Evolutionary conservation across 306 rosid genomes (phyloP).

Genomic region (Gastrolobium villosum): DNA sequence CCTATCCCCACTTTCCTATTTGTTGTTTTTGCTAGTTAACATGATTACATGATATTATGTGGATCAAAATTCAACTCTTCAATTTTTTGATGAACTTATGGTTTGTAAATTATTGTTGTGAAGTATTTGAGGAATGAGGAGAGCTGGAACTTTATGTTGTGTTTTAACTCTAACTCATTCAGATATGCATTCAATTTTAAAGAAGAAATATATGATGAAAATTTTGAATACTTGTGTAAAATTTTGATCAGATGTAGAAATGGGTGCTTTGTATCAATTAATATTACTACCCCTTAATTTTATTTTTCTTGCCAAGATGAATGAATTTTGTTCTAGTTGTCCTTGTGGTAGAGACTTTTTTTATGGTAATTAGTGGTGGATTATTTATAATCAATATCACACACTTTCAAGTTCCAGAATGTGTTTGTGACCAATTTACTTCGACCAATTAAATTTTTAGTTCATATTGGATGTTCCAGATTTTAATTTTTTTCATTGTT

Average conservation of each 20-base stretch:
- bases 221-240: background rate
- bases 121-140: background rate
- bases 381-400: background rate
- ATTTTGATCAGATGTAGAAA: conserved; percentile 26
- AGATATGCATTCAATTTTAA: conserved; percentile 10
- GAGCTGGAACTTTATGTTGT: background rate
- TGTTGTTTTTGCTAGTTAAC: conserved; percentile 33
- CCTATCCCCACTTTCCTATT: background rate
- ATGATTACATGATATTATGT: background rate
- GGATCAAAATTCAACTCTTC: background rate
- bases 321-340: background rate
- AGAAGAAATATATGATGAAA: conserved; percentile 9
- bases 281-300: conserved; percentile 4
- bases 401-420: background rate
- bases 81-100: background rate
- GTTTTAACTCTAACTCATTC: conserved; percentile 19
- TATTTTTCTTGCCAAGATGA: background rate
- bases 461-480: conserved; percentile 35
- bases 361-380: background rate
- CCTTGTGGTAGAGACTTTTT: background rate
- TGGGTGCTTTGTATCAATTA: conserved; percentile 11
- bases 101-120: background rate
- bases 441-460: background rate
- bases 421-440: conserved; percentile 14
- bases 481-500: conserved; percentile 58